Evolutionary conservation across 2,329 filamentous ascomycete genomes (phyloP), one percentile per base, ranked within the genome.

Genomic region (Rutstroemia sp.): DNA sequence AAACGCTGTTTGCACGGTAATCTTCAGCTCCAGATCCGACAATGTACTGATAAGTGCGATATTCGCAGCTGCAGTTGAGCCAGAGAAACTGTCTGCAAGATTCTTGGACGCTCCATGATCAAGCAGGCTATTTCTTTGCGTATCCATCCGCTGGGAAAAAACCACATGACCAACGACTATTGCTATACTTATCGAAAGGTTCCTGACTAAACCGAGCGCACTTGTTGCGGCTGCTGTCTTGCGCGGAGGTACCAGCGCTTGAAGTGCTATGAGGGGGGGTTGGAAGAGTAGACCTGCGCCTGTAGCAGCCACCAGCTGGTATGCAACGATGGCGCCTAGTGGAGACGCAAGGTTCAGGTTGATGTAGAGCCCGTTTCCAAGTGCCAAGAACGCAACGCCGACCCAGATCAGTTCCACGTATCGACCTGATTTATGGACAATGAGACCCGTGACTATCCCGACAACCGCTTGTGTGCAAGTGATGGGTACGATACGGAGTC

Each of bases 401-500:
- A 71, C 30, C 70, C 74, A 75, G 57, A 78, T 73, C 3, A 77
- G 60, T 21, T 75, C 73, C 1, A 71, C 65, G 58, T 78, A 80
- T 41, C 73, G 70, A 16, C 78, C 78, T 2, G 75, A 79, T 21
- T 68, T 69, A 59, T 78, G 73, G 58, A 89, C 71, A 65, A 89
- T 89, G 52, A 91, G 82, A 52, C 89, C 89, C 1, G 83, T 10
- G 5, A 4, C 12, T 16, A 80, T 77, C 0, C 85, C 87, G 25
- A 78, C 67, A 58, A 87, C 60, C 0, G 86, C 87, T 12, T 88
- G 72, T 4, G 82, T 76, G 25, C 91, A 66, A 5, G 86, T 85
- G 58, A 81, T 81, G 0, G 88, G 85, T 12, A 92, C 75, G 16
- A 90, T 70, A 66, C 89, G 90, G 49, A 91, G 82, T 48, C 89